Conservation (phyloP, 495 filamentous ascomycete species). For the Eremomyces bilateralis region DNA sequence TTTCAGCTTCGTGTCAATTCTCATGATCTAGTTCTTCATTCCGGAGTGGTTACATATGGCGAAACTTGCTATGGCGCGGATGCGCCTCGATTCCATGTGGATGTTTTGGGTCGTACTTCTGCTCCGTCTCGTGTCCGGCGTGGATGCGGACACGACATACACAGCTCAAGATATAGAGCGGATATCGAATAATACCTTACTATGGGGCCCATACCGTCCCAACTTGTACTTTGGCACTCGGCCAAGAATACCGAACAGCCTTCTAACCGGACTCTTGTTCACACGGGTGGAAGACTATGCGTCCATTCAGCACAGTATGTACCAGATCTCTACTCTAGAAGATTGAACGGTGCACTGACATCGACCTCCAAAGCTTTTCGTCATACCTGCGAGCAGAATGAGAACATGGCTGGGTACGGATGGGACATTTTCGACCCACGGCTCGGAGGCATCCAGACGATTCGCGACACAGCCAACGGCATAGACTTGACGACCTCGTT, state of each 20-base stretch:
- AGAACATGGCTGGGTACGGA: constrained; percentile 86
- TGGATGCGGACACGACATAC: constrained; percentile 1
- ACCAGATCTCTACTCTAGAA: background rate
- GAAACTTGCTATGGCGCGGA: too few species aligned
- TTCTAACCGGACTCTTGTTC: constrained; percentile 79
- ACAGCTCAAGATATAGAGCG: constrained; percentile 15
- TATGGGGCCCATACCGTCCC: constrained; percentile 93
- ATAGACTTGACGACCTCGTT: constrained; percentile 84
- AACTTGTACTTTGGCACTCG: constrained; percentile 92
- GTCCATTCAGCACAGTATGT: constrained; percentile 60
- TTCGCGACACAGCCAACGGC: constrained; percentile 69
- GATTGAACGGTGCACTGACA: too few species aligned
- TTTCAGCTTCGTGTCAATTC: too few species aligned
- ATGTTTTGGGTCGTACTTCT: too few species aligned
- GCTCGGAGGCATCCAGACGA: constrained; percentile 66
- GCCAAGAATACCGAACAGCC: constrained; percentile 66
- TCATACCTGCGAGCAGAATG: constrained; percentile 88
- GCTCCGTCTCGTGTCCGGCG: too few species aligned
- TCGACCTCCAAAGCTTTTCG: constrained; percentile 44
- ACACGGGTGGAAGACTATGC: constrained; percentile 61
- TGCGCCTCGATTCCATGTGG: too few species aligned
- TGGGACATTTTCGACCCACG: constrained; percentile 93
- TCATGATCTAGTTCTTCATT: too few species aligned
- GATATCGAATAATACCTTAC: constrained; percentile 58
- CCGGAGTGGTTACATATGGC: too few species aligned